Base-by-base conservation (phyloP, 345 rosid genomes). In the Trapa incisa region DNA sequence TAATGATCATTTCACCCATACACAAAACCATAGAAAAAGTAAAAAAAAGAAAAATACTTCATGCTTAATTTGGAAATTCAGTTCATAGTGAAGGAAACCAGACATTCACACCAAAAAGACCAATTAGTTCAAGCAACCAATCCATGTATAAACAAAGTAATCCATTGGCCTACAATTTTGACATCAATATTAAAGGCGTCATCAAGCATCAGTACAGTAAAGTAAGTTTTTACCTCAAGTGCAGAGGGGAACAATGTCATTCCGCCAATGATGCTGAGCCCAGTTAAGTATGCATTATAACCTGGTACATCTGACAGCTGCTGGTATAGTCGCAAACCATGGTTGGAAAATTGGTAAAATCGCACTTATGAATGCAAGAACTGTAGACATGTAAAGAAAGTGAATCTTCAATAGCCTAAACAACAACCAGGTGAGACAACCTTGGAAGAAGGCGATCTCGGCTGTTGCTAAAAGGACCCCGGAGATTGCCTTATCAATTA, bases 221-320 rank as follows among this genome's bases (percentile, higher is more conserved):
- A 22, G 29, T 22, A 22, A 22, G 47, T 29, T 17, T 10, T 66
- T 83, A 94, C 97, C 97, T 94, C 99, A 37, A 94, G 61, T 32
- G 92, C 96, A 72, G 97, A 91, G 70, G 89, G 91, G 76, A 94
- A 94, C 76, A 94, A 74, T 75, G 99, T 82, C 80, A 94, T 90
- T 77, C 96, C 99, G 72, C 99, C 99, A 39, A 94, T 86, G 72
- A 94, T 91, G 77, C 99, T 91, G 70, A 94, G 91, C 65, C 96
- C 99, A 0, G 95, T 91, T 37, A 94, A 83, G 74, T 91, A 91
- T 47, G 76, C 88, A 74, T 77, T 91, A 38, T 89, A 84, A 61
- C 99, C 97, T 1, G 97, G 97, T 75, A 94, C 79, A 48, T 85
- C 95, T 80, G 66, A 84, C 39, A 0, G 89, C 85, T 14, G 91